Percentiles rank a stretch among this genome's conserved stretches.
These are phyloP conservation scores for Monosporascus sp. DNA, from an alignment of 2,329 filamentous ascomycete genomes.

Conservation along the genomic window DNA sequence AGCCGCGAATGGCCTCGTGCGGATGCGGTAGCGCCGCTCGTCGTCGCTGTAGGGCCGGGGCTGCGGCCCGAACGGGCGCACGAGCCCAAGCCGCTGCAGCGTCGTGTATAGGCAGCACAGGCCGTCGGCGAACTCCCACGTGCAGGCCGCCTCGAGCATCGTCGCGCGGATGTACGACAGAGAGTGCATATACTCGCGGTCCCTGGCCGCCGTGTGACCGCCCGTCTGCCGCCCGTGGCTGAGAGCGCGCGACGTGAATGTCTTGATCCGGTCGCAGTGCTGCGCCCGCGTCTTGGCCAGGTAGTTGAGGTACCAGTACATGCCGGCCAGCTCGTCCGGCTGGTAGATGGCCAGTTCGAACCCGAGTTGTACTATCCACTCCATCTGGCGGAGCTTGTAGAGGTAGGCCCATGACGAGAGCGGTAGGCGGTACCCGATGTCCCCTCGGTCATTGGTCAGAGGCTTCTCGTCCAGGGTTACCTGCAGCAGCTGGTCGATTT, in stretches of 20 bases:
- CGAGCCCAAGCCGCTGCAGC: constrained; percentile 51
- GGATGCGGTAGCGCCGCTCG: constrained; percentile 68
- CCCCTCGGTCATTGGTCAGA: constrained; percentile 35
- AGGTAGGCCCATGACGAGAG: constrained; percentile 86
- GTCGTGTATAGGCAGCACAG: constrained; percentile 60
- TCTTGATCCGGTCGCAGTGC: constrained; percentile 68
- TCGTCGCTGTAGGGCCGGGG: constrained; percentile 62
- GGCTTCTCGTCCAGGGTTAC: constrained; percentile 56
- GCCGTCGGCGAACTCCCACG: constrained; percentile 50
- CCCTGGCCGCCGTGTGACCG: constrained; percentile 25
- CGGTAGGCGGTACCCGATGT: constrained; percentile 57
- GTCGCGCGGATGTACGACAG: constrained; percentile 53
- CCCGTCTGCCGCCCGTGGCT: constrained; percentile 24
- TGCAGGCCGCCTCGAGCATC: constrained; percentile 61
- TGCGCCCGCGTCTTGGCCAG: constrained; percentile 62
- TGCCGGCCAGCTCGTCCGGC: constrained; percentile 73
- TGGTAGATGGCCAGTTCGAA: constrained; percentile 93
- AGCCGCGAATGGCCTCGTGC: constrained; percentile 76
- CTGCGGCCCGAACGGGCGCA: constrained; percentile 38
- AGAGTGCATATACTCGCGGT: constrained; percentile 42
- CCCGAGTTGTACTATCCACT: constrained; percentile 82
- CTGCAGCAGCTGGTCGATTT: constrained; percentile 66
- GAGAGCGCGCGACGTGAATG: constrained; percentile 48
- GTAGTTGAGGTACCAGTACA: constrained; percentile 88
- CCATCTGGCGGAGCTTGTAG: constrained; percentile 84